Evolutionary conservation across 2,329 filamentous ascomycete species (phyloP).

Genomic region (Ceratocystis cubensis): DNA sequence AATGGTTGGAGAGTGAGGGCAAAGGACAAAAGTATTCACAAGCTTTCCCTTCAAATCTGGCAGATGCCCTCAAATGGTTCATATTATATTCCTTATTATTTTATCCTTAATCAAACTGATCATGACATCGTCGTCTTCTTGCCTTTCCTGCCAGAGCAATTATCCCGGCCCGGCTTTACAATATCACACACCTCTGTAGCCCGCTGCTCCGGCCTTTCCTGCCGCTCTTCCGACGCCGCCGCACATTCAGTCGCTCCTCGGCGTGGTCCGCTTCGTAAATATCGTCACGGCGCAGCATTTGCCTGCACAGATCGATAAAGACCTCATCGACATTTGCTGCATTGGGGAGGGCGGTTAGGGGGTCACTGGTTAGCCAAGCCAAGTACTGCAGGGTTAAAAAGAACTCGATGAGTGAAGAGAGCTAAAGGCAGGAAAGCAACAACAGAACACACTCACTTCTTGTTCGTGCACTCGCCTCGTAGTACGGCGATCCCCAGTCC

Average conservation of each 20-base stretch:
- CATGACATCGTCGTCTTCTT: background rate
- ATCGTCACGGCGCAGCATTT: constrained; percentile 67
- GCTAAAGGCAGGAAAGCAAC: background rate
- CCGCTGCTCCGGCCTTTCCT: constrained; percentile 26
- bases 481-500: constrained; percentile 79
- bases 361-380: background rate
- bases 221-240: constrained; percentile 26
- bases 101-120: background rate
- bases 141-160: background rate
- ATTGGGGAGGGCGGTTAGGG: background rate
- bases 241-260: constrained; percentile 29
- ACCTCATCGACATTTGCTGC: constrained; percentile 78
- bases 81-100: background rate
- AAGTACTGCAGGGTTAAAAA: background rate
- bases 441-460: constrained; percentile 39
- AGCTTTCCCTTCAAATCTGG: no score
- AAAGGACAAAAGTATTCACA: background rate
- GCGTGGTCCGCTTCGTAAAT: constrained; percentile 28
- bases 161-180: constrained; percentile 15
- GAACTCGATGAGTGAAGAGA: background rate
- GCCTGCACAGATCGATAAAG: constrained; percentile 71
- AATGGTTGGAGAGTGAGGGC: background rate
- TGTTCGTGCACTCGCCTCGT: constrained; percentile 74
- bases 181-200: constrained; percentile 24
- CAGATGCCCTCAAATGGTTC: no score